Conservation (phyloP, 139 green algal genomes). For the Picochlorum sp. region DNA sequence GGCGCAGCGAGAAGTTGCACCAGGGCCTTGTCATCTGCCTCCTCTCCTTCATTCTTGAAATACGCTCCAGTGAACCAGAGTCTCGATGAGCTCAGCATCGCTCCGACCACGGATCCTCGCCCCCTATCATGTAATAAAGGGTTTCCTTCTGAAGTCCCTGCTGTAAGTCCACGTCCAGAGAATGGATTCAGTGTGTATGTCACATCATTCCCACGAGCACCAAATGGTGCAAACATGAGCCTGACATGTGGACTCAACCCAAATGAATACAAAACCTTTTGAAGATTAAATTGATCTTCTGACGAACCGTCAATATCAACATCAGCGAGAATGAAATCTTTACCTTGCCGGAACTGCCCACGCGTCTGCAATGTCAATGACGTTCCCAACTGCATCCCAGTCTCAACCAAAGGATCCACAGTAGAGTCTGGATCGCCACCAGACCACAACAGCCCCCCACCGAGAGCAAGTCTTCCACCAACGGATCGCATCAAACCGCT, state of each 20-base stretch:
- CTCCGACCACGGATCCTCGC: not conserved
- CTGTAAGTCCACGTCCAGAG: conserved; percentile 18
- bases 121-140: not conserved
- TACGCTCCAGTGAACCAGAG: not conserved
- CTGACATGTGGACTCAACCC: conserved; percentile 10
- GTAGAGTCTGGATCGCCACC: conserved; percentile 6
- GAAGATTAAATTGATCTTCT: conserved; percentile 5
- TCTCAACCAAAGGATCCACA: not conserved
- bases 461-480: conserved; percentile 10
- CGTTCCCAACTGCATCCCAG: conserved; percentile 15
- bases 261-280: conserved; percentile 32
- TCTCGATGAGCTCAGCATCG: not conserved
- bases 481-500: not conserved
- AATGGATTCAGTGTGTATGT: conserved; percentile 35
- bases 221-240: conserved; percentile 33
- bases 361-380: conserved; percentile 14
- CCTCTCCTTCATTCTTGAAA: not conserved
- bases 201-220: conserved; percentile 20
- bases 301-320: conserved; percentile 3
- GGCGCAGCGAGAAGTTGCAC: not conserved
- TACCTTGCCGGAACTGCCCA: conserved; percentile 10
- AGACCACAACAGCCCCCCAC: conserved; percentile 26
- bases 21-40: not conserved
- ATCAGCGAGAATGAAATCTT: conserved; percentile 21
- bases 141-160: not conserved